Base-by-base conservation (phyloP, 225 moss, liverwort and hornwort species). In the Ulota crispa region DNA sequence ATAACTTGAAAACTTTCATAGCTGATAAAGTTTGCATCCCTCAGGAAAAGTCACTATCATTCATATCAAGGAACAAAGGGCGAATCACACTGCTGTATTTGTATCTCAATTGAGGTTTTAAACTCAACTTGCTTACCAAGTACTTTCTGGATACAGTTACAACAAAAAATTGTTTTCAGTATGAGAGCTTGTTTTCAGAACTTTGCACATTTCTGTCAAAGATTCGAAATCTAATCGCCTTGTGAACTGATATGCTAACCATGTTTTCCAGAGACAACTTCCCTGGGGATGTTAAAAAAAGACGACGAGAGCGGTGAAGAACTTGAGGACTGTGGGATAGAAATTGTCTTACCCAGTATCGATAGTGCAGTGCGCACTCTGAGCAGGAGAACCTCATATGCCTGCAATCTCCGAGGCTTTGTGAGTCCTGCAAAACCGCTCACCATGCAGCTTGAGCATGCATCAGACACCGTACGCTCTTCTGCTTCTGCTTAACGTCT, bases 341-440 rank as follows among this genome's bases (percentile, higher is more conserved):
- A 89, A 83, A 67, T 78, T 85, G 89, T 78, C 87, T 77, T 90
- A 90, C 89, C 89, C 87, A 90, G 34, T 87, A 87, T 83, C 55
- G 85, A 85, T 90, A 87, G 57, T 78, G 24, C 2, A 62, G 21
- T 34, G 53, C 56, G 59, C 89, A 90, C 14, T 83, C 79, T 54
- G 18, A 0, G 79, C 89, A 90, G 63, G 81, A 71, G 75, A 83
- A 90, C 64, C 87, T 90, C 72, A 83, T n/a, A 23, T 81, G 77
- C 64, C 89, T 70, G 75, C 89, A 90, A 79, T 90, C 89, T 72
- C 67, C 87, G 30, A 90, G 78, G 67, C 66, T 71, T 81, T 87
- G 89, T 59, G 37, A 13, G 83, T 90, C 89, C 89, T 90, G 85
- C 73, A 24, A 74, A 56, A 81, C 14, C 45, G 74, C 67, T 55